phyloP scores from a whole-genome alignment of 306 rosid species.

The Astragalus membranaceus region DNA sequence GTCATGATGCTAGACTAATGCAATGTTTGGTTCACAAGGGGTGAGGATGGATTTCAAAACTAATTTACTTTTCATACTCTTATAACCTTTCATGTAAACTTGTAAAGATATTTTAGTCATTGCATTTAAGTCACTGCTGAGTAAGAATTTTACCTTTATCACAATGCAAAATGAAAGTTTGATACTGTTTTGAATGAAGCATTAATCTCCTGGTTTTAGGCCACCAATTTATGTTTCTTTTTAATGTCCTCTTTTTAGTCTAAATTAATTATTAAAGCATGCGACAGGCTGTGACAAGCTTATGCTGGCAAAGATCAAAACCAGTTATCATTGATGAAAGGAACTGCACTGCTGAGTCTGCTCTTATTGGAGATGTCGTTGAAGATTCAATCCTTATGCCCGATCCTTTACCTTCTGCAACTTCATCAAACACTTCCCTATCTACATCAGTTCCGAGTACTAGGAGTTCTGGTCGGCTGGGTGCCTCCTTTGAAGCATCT shows the following conservation, averaged over 20 bases:
- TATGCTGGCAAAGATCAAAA: conserved; percentile 98
- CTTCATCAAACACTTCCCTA: conserved; percentile 52
- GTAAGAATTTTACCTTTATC: background rate
- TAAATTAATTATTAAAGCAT: conserved; percentile 19
- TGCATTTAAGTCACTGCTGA: too few relatives aligned
- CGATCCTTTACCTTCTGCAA: conserved; percentile 86
- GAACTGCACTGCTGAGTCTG: conserved; percentile 68
- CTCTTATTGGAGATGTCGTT: conserved; percentile 81
- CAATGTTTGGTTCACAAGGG: too few relatives aligned
- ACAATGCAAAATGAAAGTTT: background rate
- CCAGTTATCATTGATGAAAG: conserved; percentile 80
- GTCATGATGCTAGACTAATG: background rate
- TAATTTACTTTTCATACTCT: too few relatives aligned
- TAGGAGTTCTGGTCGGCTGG: conserved; percentile 61
- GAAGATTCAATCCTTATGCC: conserved; percentile 99
- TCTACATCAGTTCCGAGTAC: conserved; percentile 53
- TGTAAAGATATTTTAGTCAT: too few relatives aligned
- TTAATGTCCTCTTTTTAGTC: conserved; percentile 3
- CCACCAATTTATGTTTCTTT: background rate
- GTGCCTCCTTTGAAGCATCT: conserved; percentile 49
- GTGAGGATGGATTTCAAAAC: background rate
- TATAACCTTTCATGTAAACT: too few relatives aligned
- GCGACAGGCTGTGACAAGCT: conserved; percentile 86
- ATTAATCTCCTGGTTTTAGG: background rate
- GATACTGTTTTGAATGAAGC: background rate